Base-by-base conservation (phyloP, 352 stramenopile species). In the Albugo candida region DNA sequence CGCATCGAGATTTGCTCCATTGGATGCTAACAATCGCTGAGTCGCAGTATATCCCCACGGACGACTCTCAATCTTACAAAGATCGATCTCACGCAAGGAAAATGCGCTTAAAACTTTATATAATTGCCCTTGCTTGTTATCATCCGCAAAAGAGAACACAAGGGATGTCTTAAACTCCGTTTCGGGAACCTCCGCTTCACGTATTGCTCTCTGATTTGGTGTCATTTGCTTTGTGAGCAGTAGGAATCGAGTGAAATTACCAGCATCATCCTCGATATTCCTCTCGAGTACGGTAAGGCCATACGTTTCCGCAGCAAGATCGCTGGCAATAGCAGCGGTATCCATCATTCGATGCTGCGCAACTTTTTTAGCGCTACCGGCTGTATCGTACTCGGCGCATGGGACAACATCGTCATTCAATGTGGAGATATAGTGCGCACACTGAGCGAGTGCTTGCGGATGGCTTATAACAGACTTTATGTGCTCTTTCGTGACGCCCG, bases 321-420 rank as follows among this genome's bases (percentile, higher is more conserved):
- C 91, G 42, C 82, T 96, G 16, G 93, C 94, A 49, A 98, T 95
- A 0, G 93, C 94, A 11, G 84, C 91, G 39, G 67, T 89, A 53
- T 81, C 71, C 27, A 54, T 69, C 81, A 70, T 82, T 53, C 82
- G 57, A 51, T 92, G 66, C 50, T 96, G 81, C 5, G 73, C 69
- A 49, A 98, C 92, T 79, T 97, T 97, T 68, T 98, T 98, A 56
- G 93, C 93, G 54, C 77, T 95, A 36, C 94, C 93, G 5, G 94
- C 94, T 16, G 94, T 98, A 67, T 98, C 94, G 64, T 98, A 98
- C 54, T 92, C 94, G 2, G 81, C 67, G 1, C 83, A 80, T 12
- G 65, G 65, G 42, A 87, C 75, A 12, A 66, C 68, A 31, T 31
- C 24, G 3, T 31, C 24, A 4, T 81, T 80, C 52, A 94, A 71